Conservation (phyloP, 2,329 filamentous ascomycete species). For the Aspergillus intermedius region DNA sequence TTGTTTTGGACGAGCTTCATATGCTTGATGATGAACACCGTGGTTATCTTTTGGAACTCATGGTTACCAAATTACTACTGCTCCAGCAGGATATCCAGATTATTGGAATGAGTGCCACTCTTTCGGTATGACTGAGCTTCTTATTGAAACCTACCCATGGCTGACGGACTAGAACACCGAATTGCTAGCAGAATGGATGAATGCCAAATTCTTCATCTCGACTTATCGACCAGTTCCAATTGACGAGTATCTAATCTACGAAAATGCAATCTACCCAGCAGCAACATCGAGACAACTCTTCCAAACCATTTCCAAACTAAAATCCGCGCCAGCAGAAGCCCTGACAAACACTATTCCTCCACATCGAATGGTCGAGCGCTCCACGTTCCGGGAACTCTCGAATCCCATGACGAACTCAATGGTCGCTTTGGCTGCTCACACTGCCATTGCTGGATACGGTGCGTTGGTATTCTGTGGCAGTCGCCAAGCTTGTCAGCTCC, state of each 20-base stretch:
- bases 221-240: slow-evolving; percentile 69
- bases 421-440: slow-evolving; percentile 63
- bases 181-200: slow-evolving; percentile 62
- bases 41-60: slow-evolving; percentile 67
- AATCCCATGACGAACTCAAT: slow-evolving; percentile 64
- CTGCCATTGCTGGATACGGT: slow-evolving; percentile 61
- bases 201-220: slow-evolving; percentile 65
- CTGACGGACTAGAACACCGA: slow-evolving; percentile 56
- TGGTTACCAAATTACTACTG: slow-evolving; percentile 66
- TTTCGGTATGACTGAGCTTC: slow-evolving; percentile 51
- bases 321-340: slow-evolving; percentile 19
- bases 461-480: slow-evolving; percentile 69
- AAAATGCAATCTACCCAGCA: slow-evolving; percentile 60
- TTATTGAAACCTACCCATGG: slow-evolving; percentile 1
- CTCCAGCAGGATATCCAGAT: slow-evolving; percentile 63
- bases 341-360: slow-evolving; percentile 29
- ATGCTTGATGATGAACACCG: slow-evolving; percentile 73
- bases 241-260: slow-evolving; percentile 66
- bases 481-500: slow-evolving; percentile 59
- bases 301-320: slow-evolving; percentile 51
- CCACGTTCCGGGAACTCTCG: slow-evolving; percentile 54
- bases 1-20: slow-evolving; percentile 73
- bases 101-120: slow-evolving; percentile 72
- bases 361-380: slow-evolving; percentile 47
- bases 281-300: slow-evolving; percentile 54